phyloP scores from a whole-genome alignment of 257 asterid species.

The Nicotiana obtusifolia region DNA sequence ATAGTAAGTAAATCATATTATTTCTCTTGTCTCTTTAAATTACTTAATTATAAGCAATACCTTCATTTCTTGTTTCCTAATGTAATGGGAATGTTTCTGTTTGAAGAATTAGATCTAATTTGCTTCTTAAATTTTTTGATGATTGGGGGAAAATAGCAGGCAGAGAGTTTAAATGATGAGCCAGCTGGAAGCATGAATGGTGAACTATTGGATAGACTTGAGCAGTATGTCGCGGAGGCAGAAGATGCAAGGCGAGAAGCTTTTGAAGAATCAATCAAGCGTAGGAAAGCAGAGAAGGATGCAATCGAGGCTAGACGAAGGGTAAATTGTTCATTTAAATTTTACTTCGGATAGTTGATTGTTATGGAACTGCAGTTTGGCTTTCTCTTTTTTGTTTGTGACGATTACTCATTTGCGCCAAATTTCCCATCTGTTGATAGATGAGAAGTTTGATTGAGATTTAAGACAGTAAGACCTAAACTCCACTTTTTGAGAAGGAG shows the following conservation, averaged over 20 bases:
- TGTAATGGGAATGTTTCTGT: background rate
- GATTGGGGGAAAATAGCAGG: slow-evolving; percentile 36
- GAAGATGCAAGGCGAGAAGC: slow-evolving; percentile 69
- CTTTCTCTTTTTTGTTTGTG: background rate
- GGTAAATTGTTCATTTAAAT: slow-evolving; percentile 32
- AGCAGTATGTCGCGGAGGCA: slow-evolving; percentile 59
- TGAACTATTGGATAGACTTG: slow-evolving; percentile 46
- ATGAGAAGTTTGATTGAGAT: background rate
- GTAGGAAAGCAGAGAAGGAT: slow-evolving; percentile 70
- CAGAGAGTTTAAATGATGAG: slow-evolving; percentile 38
- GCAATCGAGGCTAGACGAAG: slow-evolving; percentile 32
- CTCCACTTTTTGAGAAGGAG: background rate
- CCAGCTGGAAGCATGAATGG: slow-evolving; percentile 2
- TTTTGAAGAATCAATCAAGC: slow-evolving; percentile 56
- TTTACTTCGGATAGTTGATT: background rate
- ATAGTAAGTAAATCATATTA: slow-evolving; percentile 42
- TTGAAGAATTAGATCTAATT: background rate
- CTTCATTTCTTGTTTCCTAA: background rate
- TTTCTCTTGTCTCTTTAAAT: background rate
- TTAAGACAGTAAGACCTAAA: background rate
- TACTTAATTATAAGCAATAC: background rate
- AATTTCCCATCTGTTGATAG: background rate
- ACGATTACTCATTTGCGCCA: background rate
- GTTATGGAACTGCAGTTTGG: background rate
- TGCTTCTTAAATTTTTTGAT: background rate